Conservation (phyloP, 768 basidiomycete species). For the Suillus ampliporus region DNA sequence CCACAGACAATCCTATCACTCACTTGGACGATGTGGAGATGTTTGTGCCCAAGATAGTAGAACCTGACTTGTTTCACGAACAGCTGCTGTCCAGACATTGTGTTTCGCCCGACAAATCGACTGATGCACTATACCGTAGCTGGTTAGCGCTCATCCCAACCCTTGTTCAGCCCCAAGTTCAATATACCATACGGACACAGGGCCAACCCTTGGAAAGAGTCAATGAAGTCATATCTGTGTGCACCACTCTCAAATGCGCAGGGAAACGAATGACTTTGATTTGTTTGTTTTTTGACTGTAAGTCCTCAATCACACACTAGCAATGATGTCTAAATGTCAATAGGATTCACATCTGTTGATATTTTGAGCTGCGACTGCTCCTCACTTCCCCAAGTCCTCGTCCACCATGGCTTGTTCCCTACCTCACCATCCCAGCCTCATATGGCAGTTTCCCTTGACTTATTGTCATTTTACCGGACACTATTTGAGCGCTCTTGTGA, state of each 20-base stretch:
- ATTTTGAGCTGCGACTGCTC: constrained; percentile 31
- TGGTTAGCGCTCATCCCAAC: constrained; percentile 7
- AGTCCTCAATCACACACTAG: neutral
- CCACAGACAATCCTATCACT: neutral
- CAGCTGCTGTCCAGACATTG: neutral
- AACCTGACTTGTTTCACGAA: neutral
- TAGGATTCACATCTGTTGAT: constrained; percentile 23
- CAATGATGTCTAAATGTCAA: neutral
- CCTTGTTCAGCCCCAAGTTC: neutral
- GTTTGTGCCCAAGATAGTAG: neutral
- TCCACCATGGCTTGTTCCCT: constrained; percentile 41
- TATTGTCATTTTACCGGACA: constrained; percentile 39
- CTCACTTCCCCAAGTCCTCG: constrained; percentile 28
- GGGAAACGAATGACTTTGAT: neutral
- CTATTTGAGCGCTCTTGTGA: constrained; percentile 45
- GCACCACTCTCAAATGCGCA: constrained; percentile 1
- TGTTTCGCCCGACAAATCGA: neutral
- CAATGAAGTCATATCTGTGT: constrained; percentile 1
- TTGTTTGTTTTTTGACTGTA: constrained; percentile 9
- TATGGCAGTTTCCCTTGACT: constrained; percentile 30
- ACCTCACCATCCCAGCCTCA: constrained; percentile 26
- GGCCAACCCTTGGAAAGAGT: constrained; percentile 2
- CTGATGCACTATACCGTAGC: neutral
- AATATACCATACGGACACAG: constrained; percentile 4
- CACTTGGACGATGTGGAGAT: neutral